A percentile compares a stretch with the other conserved stretches of the same genome.
phyloP scores from a whole-genome alignment of 1,284 basidiomycete genomes.

The Cryptococcus maquisensis region DNA sequence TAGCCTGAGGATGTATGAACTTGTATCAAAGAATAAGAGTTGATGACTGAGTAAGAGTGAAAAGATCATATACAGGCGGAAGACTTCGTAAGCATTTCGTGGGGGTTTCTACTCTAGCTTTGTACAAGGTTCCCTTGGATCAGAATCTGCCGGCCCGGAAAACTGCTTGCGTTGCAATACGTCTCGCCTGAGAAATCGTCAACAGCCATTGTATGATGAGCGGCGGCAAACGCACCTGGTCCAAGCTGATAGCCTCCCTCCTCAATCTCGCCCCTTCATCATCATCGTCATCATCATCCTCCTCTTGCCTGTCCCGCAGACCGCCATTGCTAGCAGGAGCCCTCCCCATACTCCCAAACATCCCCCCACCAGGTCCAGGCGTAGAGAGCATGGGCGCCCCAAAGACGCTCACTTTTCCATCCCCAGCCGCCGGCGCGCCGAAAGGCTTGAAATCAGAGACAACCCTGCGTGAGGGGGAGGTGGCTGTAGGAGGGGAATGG shows the following conservation, averaged over 20 bases:
- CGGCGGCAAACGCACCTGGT: slow-evolving; percentile 61
- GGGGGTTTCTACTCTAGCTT: too few relatives aligned
- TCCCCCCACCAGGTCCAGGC: slow-evolving; percentile 45
- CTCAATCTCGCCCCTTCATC: slow-evolving; percentile 56
- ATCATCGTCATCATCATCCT: slow-evolving; percentile 56
- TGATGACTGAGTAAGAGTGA: neutral
- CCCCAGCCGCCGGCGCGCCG: slow-evolving; percentile 53
- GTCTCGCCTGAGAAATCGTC: slow-evolving; percentile 40
- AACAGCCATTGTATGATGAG: neutral
- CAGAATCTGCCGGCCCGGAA: slow-evolving; percentile 47
- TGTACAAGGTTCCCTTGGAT: neutral
- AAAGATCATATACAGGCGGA: neutral
- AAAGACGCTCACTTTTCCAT: slow-evolving; percentile 45
- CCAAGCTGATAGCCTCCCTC: slow-evolving; percentile 77
- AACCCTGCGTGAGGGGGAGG: slow-evolving; percentile 69
- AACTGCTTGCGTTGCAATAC: slow-evolving; percentile 53
- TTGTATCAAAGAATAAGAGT: too few relatives aligned
- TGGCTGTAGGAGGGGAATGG: neutral
- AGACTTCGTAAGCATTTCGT: neutral
- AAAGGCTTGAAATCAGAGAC: slow-evolving; percentile 85
- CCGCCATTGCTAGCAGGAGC: slow-evolving; percentile 31
- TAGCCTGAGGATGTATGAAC: too few relatives aligned
- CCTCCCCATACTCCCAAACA: slow-evolving; percentile 43
- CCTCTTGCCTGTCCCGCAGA: slow-evolving; percentile 41
- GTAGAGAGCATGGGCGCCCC: slow-evolving; percentile 42